A percentile compares a stretch with the other conserved stretches of the same genome.
Evolutionary conservation across 192 early-diverging fungal species (phyloP).

Genomic region (Coemansia guatemalensis): DNA sequence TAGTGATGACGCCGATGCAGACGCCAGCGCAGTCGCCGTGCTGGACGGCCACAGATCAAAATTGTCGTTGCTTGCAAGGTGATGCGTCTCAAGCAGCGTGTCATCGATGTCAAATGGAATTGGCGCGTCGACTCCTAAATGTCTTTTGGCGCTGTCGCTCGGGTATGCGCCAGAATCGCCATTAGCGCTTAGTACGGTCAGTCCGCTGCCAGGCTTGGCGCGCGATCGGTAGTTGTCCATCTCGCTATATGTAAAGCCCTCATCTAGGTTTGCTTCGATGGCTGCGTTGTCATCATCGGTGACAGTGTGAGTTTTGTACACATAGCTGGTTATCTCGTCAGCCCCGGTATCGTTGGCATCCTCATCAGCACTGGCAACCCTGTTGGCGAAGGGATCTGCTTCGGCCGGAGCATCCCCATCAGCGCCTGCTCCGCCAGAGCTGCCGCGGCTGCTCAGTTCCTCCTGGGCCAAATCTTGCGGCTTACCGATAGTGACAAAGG

Average conservation of each 20-base stretch:
- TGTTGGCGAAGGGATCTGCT: constrained; percentile 27
- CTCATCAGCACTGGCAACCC: background rate
- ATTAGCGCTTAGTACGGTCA: constrained; percentile 42
- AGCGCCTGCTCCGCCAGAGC: background rate
- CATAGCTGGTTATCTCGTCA: constrained; percentile 43
- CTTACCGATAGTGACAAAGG: constrained; percentile 42
- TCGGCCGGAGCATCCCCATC: constrained; percentile 11
- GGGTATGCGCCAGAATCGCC: constrained; percentile 29
- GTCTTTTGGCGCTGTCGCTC: constrained; percentile 22
- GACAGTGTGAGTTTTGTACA: constrained; percentile 32
- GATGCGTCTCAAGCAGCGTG: constrained; percentile 30
- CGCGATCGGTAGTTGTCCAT: constrained; percentile 27
- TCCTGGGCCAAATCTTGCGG: constrained; percentile 23
- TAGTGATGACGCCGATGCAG: constrained; percentile 16
- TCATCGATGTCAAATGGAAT: constrained; percentile 32
- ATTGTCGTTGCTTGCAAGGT: constrained; percentile 15
- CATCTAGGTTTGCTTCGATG: constrained; percentile 22
- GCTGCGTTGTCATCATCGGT: constrained; percentile 23
- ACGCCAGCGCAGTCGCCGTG: background rate
- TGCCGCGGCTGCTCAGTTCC: constrained; percentile 2
- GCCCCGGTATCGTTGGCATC: constrained; percentile 2
- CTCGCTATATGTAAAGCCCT: constrained; percentile 37
- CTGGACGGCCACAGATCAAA: constrained; percentile 46
- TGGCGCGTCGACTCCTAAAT: constrained; percentile 9
- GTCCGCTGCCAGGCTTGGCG: constrained; percentile 25